Evolutionary conservation across 495 filamentous ascomycete species (phyloP), one percentile per base, ranked within the genome.

Genomic region (Neurospora sp.): DNA sequence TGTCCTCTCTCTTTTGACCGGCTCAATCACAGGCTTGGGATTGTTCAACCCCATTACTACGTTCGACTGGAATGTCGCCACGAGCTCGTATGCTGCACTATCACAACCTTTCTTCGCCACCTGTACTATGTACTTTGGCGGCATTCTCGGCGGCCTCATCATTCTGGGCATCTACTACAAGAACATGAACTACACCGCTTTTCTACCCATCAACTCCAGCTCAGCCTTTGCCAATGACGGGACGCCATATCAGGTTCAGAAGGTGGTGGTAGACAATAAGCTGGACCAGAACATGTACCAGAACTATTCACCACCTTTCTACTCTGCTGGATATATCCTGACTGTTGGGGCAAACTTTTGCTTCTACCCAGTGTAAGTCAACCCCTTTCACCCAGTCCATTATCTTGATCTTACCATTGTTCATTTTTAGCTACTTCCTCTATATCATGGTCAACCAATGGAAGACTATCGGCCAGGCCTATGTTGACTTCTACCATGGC

Each of bases 311-410:
- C 88, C 87, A 4, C 80, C 89, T 0, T 90, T 88, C 79, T 78
- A 90, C 70, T 89, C 88, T 2, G 88, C 88, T 8, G 88, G 87
- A 1, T 90, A 89, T 75, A 82, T 86, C 40, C 76, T 90, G 16
- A 81, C 78, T 39, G 88, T 89, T 61, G 88, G 87, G 17, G 82
- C 89, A 22, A 87, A 86, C 20, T 91, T 90, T 77, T 87, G 87
- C 10, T 84, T 85, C 35, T 86, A 89, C 69, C 81, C 87, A 8
- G 81, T 88, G 53, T 61, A 8, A 17, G 53, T 61, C 2, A 8
- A 61, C 14, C 3, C 22, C 3, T 61, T 61, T 16, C 8, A 53
- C 45, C 2, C 53, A 16, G 6, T 0, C 12, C 10, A 35, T 35
- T 61, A 2, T 8, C 53, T 17, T 61, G 12, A 17, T 1, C 53